Conservation (phyloP, 2,329 filamentous ascomycete genomes). For the Clarireedia monteithiana region DNA sequence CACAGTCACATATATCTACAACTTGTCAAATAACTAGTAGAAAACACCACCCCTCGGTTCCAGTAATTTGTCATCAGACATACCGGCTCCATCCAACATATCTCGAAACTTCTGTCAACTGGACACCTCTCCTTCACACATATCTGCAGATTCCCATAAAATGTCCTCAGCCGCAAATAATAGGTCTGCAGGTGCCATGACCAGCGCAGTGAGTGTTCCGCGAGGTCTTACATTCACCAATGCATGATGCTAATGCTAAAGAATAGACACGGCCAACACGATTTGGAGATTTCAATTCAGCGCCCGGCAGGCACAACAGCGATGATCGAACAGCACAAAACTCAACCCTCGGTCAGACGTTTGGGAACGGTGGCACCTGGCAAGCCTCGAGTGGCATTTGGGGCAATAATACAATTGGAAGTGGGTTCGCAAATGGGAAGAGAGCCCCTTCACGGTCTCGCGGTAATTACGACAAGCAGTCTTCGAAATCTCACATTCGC, state of each 20-base stretch:
- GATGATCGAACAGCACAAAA: constrained; percentile 31
- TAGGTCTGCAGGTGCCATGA: constrained; percentile 30
- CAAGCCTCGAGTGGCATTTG: constrained; percentile 40
- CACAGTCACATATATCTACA: constrained; percentile 30
- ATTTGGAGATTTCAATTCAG: constrained; percentile 33
- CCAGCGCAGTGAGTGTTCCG: constrained; percentile 33
- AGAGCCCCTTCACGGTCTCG: constrained; percentile 38
- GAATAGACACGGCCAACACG: constrained; percentile 27
- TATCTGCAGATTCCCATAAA: constrained; percentile 21
- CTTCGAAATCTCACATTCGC: constrained; percentile 13
- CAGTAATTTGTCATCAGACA: constrained; percentile 14
- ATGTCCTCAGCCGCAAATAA: constrained; percentile 31
- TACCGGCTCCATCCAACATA: constrained; percentile 16
- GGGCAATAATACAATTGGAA: constrained; percentile 38
- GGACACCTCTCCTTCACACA: no score
- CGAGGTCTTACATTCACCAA: constrained; percentile 22
- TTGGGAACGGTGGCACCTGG: constrained; percentile 34
- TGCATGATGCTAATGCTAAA: constrained; percentile 18
- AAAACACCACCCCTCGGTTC: constrained; percentile 22
- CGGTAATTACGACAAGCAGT: constrained; percentile 35
- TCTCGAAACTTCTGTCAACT: constrained; percentile 2
- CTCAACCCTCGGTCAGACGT: constrained; percentile 34
- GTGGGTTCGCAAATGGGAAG: constrained; percentile 38
- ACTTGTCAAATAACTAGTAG: constrained; percentile 26
- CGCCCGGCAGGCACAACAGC: constrained; percentile 23